Base-by-base conservation (phyloP, 2,329 filamentous ascomycete species). In the Beauveria scarabaeidicola region DNA sequence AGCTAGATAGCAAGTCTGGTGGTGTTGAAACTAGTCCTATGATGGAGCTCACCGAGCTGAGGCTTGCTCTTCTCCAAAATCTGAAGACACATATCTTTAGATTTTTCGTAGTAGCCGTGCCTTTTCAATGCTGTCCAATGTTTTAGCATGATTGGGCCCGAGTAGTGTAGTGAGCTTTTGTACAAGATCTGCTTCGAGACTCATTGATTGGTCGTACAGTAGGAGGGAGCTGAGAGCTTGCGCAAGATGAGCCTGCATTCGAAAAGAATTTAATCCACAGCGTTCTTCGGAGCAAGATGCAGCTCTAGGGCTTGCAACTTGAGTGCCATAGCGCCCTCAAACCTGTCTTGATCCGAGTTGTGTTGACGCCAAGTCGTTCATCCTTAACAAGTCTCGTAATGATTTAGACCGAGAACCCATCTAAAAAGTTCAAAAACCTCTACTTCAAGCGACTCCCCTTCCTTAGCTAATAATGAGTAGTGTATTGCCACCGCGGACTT, bases 341-440 rank as follows among this genome's bases (percentile, higher is more conserved):
- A 17, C 8, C 48, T 27, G 17, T 15, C 29, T 15, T 38, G 48
- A 11, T 2, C 27, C 17, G 21, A 25, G 11, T 52, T 52, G 44
- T 5, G 36, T 29, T 10, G 10, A 0, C 8, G 52, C 61, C 15
- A 63, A 61, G 17, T 48, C 54, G 40, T 58, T 41, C 52, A 62
- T 64, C 38, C 58, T 64, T 15, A n/a, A 57, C 25, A 63, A 27
- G 62, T 64, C 19, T 61, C 41, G 4, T 59, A 55, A 38, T 65
- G 63, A 19, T 61, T 50, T 38, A 17, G 54, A 41, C 63, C 63
- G 40, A 64, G 50, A 44, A 48, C 47, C 8, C 17, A 58, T 25
- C 43, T 61, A 40, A 52, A 53, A 9, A 29, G 44, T 54, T 65
- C 60, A 52, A 63, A 53, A 55, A 57, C 47, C 36, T 61, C 40